Conservation (phyloP, 192 early-diverging fungal species). For the Gaertneriomyces semiglobifer region DNA sequence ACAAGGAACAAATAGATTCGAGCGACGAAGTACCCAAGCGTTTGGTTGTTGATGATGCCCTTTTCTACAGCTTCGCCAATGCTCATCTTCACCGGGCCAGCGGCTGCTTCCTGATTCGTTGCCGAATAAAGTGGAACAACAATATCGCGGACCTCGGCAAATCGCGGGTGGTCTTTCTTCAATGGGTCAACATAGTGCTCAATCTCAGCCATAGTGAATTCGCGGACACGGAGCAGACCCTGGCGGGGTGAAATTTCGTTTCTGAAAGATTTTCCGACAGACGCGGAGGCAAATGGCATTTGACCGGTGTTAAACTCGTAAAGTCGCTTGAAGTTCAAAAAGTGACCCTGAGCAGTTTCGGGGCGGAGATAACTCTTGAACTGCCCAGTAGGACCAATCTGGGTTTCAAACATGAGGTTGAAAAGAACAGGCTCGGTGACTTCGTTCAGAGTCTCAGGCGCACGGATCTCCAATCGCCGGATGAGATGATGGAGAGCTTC, state of each 20-base stretch:
- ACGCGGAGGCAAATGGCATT: slow-evolving; percentile 99
- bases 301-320: slow-evolving; percentile 97
- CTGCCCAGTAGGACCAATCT: slow-evolving; percentile 95
- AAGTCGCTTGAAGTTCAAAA: slow-evolving; percentile 94
- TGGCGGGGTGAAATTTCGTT: slow-evolving; percentile 97
- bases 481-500: slow-evolving; percentile 83
- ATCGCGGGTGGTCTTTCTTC: slow-evolving; percentile 90
- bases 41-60: slow-evolving; percentile 91
- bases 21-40: slow-evolving; percentile 96
- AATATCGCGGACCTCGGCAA: slow-evolving; percentile 78
- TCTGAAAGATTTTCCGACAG: slow-evolving; percentile 96
- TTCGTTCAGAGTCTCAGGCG: slow-evolving; percentile 88
- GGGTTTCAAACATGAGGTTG: slow-evolving; percentile 99
- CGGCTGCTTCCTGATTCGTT: slow-evolving; percentile 72
- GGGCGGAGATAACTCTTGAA: slow-evolving; percentile 90
- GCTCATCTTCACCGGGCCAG: slow-evolving; percentile 66
- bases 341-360: slow-evolving; percentile 99
- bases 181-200: slow-evolving; percentile 97
- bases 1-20: slow-evolving; percentile 90
- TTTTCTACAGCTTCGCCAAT: slow-evolving; percentile 90
- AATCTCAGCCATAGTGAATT: slow-evolving; percentile 99
- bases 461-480: slow-evolving; percentile 74
- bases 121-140: slow-evolving; percentile 75
- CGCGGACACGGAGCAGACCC: slow-evolving; percentile 93
- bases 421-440: slow-evolving; percentile 87